These are phyloP conservation scores for Aechmea fasciata DNA, from an alignment of 176 grass and related monocot species.

Conservation along the genomic window DNA sequence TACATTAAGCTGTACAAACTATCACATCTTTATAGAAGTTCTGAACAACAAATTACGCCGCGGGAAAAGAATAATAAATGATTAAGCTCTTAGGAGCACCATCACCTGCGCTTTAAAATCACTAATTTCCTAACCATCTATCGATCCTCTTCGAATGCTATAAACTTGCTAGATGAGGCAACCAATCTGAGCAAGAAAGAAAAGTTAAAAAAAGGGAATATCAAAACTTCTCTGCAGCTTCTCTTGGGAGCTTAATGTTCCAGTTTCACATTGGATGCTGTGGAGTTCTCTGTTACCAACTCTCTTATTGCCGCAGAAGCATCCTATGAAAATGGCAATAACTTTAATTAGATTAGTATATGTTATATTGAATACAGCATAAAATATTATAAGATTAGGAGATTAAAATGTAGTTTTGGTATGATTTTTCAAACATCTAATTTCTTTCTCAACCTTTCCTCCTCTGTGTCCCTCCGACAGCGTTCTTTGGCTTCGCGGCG, in stretches of 20 bases:
- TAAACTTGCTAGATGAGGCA: too few species aligned
- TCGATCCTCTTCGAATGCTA: too few species aligned
- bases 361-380: neutral
- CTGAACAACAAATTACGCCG: too few species aligned
- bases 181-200: neutral
- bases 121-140: too few species aligned
- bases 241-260: neutral
- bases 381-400: neutral
- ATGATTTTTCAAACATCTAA: conserved; percentile 6
- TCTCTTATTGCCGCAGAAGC: conserved; percentile 1
- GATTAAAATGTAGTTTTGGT: neutral
- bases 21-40: too few species aligned
- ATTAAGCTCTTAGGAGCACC: too few species aligned
- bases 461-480: conserved; percentile 4
- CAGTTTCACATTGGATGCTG: neutral
- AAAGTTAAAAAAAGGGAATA: neutral
- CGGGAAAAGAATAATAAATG: too few species aligned
- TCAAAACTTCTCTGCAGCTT: neutral
- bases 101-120: too few species aligned
- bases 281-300: neutral
- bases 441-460: conserved; percentile 21
- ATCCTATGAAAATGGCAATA: neutral
- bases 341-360: neutral
- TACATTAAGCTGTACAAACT: too few species aligned
- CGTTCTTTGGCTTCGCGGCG: conserved; percentile 10